These are phyloP conservation scores for Suillus bovinus DNA, from an alignment of 768 basidiomycete species.

Conservation along the genomic window DNA sequence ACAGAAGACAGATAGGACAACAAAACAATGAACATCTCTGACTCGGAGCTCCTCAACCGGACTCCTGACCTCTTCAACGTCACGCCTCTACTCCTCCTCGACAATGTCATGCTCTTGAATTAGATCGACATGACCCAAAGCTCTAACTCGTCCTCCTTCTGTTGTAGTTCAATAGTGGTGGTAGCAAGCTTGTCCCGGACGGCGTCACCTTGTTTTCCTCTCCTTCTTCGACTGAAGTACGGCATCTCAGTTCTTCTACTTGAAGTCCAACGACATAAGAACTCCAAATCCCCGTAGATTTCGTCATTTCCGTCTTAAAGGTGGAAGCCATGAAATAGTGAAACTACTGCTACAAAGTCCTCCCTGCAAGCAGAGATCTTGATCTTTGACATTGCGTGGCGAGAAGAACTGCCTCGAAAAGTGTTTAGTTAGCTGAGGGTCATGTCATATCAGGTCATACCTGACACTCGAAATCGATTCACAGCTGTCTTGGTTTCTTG, in stretches of 20 bases:
- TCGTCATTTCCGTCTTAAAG: too few species aligned
- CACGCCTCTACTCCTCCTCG: slow-evolving; percentile 85
- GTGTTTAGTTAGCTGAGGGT: background rate
- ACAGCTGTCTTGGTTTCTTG: background rate
- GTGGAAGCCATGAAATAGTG: too few species aligned
- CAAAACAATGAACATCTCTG: slow-evolving; percentile 49
- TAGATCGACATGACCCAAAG: slow-evolving; percentile 29
- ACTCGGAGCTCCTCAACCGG: too few species aligned
- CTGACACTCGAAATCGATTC: background rate
- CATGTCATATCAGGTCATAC: background rate
- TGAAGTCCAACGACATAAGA: too few species aligned
- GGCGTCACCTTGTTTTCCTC: slow-evolving; percentile 63
- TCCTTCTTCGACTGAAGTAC: slow-evolving; percentile 50
- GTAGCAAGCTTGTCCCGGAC: slow-evolving; percentile 77
- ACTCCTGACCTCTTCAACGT: slow-evolving; percentile 74
- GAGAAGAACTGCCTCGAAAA: background rate
- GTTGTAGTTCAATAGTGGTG: too few species aligned
- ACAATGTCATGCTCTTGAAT: slow-evolving; percentile 72
- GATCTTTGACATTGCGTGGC: background rate
- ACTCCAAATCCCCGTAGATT: too few species aligned
- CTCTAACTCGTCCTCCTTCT: slow-evolving; percentile 14
- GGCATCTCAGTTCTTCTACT: too few species aligned
- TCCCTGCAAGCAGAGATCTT: too few species aligned
- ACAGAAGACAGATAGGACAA: background rate
- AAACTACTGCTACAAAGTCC: too few species aligned